Base-by-base conservation (phyloP, 352 stramenopile genomes). In the Pythium brassicae region DNA sequence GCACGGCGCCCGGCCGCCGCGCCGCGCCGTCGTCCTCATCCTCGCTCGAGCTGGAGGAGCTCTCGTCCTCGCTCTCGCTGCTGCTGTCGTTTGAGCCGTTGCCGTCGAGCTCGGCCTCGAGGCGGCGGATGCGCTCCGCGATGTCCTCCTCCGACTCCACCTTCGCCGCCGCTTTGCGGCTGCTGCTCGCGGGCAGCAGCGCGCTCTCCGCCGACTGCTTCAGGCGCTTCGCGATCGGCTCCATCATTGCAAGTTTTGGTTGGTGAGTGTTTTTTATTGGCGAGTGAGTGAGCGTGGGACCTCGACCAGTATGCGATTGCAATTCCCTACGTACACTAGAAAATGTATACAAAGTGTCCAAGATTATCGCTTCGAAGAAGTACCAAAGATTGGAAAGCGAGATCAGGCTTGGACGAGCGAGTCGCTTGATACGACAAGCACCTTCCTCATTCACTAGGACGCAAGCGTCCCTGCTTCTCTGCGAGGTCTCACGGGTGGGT, bases 201-300 rank as follows among this genome's bases (percentile, higher is more conserved):
- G 71, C 75, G 27, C 63, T 79, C 61, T 90, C 81, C 26, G 69
- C 83, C 20, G 80, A 93, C 65, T 90, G 80, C 61, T 78, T 76
- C n/a, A 93, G 66, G 4, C 81, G 76, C 69, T 93, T 93, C 5
- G 83, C 81, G 61, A 93, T 93, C 55, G 83, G 83, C 76, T 89
- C 78, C 74, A 89, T 78, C 34, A 52, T 47, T 20, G 19, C 35
- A 23, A 53, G 39, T 37, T 11, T 7, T 37, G 32, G 32, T 37
- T 37, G 32, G 32, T 14, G 32, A 14, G 32, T 37, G 32, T 7
- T 37, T 37, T 37, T 37, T 37, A 37, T 37, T 37, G 32, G 32
- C 2, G 5, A 37, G 32, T 1, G 32, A 35, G 32, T 37, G 32
- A 3, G 32, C 14, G 32, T 37, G 32, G 32, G 32, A 37, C 32